Conservation (phyloP, 192 early-diverging fungal species). For the Geranomyces michiganensis region DNA sequence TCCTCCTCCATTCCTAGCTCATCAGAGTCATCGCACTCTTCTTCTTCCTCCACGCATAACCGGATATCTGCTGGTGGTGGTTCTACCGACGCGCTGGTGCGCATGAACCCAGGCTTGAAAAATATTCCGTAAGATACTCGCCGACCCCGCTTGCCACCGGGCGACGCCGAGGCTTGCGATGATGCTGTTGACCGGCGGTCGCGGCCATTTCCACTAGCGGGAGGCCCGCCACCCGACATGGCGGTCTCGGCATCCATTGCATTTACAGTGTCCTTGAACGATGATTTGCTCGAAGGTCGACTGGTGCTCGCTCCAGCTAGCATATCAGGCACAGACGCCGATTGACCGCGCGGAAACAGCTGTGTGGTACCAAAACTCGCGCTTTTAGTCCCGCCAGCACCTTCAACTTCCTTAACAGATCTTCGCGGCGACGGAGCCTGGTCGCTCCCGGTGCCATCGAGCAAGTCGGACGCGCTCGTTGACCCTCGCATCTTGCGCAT, state of each 20-base stretch:
- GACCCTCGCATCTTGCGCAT: background rate
- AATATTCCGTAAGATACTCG: slow-evolving; percentile 2
- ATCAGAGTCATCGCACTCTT: too few species aligned
- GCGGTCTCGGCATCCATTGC: background rate
- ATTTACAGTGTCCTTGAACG: background rate
- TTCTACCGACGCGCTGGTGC: too few species aligned
- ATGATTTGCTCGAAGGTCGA: background rate
- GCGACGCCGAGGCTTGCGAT: background rate
- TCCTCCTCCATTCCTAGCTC: too few species aligned
- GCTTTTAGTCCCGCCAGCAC: too few species aligned
- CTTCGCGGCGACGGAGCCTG: too few species aligned
- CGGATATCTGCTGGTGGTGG: background rate
- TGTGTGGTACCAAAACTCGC: too few species aligned
- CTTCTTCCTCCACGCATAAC: too few species aligned
- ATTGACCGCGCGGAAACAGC: background rate
- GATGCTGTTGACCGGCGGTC: background rate
- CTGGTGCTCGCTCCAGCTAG: too few species aligned
- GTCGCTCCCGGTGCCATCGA: background rate
- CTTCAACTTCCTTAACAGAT: too few species aligned
- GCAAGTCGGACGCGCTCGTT: background rate
- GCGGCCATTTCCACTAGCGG: background rate
- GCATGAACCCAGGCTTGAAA: slow-evolving; percentile 22
- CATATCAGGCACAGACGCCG: slow-evolving; percentile 7
- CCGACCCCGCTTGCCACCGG: background rate
- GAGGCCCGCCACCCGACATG: background rate